Conservation (phyloP, 1,284 basidiomycete species). For the Takashimella tepidaria region DNA sequence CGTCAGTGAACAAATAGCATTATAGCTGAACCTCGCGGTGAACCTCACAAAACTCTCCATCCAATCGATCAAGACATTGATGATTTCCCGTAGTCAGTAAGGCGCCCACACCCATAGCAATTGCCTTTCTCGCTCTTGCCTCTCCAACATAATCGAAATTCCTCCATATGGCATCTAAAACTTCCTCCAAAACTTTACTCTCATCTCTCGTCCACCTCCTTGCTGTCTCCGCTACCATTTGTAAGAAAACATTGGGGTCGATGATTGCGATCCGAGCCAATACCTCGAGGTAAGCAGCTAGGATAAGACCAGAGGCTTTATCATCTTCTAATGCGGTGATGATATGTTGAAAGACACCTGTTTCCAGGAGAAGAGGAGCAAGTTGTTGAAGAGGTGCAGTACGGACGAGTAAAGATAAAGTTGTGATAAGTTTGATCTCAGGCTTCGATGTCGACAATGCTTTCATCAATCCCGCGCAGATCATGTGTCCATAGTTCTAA, state of each 20-base stretch:
- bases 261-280: slow-evolving; percentile 40
- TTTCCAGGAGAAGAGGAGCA: slow-evolving; percentile 32
- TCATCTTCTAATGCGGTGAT: slow-evolving; percentile 44
- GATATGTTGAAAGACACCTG: slow-evolving; percentile 42
- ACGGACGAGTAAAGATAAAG: slow-evolving; percentile 33
- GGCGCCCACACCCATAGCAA: slow-evolving; percentile 44
- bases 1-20: slow-evolving; percentile 57
- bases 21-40: background rate
- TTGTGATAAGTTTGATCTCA: slow-evolving; percentile 25
- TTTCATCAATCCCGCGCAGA: slow-evolving; percentile 32
- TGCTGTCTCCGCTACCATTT: slow-evolving; percentile 37
- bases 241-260: slow-evolving; percentile 38
- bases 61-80: slow-evolving; percentile 58
- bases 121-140: slow-evolving; percentile 40
- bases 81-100: slow-evolving; percentile 62
- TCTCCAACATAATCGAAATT: slow-evolving; percentile 48
- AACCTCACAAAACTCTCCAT: slow-evolving; percentile 44
- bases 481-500: slow-evolving; percentile 26
- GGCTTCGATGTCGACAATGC: slow-evolving; percentile 28
- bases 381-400: slow-evolving; percentile 28
- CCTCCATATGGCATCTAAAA: slow-evolving; percentile 47
- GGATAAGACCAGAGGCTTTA: slow-evolving; percentile 42
- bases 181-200: slow-evolving; percentile 38
- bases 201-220: slow-evolving; percentile 22
- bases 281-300: slow-evolving; percentile 41